Conservation (phyloP, 306 rosid genomes). For the Fragaria nilgerrensis region DNA sequence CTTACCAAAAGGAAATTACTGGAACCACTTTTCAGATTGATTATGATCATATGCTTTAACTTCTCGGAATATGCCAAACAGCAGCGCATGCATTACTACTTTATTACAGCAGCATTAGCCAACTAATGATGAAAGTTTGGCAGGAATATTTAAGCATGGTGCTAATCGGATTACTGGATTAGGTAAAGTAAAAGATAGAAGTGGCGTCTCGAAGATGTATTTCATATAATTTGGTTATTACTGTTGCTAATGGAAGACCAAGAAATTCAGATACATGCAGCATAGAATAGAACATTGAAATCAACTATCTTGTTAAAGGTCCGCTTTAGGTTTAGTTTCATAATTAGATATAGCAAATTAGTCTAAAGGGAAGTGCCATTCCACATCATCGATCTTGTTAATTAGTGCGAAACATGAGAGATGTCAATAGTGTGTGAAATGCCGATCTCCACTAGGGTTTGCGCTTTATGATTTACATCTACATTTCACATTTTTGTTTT, state of each 20-base stretch:
- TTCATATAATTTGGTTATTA: background rate
- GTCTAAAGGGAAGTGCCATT: conserved; percentile 23
- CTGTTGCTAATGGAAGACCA: conserved; percentile 11
- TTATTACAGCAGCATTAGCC: no score
- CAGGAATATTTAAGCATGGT: background rate
- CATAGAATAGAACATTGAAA: background rate
- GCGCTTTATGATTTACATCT: background rate
- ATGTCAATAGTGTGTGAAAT: background rate
- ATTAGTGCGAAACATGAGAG: conserved; percentile 38
- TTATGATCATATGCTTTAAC: background rate
- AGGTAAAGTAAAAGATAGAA: background rate
- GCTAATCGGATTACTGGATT: conserved; percentile 19
- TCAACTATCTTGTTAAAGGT: background rate
- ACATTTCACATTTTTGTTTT: conserved; percentile 18
- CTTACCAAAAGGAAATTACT: background rate
- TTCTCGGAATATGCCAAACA: background rate
- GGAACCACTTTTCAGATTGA: background rate
- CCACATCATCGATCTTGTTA: conserved; percentile 23
- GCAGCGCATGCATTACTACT: no score
- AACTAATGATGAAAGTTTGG: conserved; percentile 9
- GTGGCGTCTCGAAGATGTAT: conserved; percentile 35
- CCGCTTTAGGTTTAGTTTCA: background rate
- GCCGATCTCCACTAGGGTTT: conserved; percentile 4
- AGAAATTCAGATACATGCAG: background rate
- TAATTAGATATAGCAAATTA: conserved; percentile 1